phyloP scores from a whole-genome alignment of 176 grass and related monocot genomes.

The Avena atlantica region DNA sequence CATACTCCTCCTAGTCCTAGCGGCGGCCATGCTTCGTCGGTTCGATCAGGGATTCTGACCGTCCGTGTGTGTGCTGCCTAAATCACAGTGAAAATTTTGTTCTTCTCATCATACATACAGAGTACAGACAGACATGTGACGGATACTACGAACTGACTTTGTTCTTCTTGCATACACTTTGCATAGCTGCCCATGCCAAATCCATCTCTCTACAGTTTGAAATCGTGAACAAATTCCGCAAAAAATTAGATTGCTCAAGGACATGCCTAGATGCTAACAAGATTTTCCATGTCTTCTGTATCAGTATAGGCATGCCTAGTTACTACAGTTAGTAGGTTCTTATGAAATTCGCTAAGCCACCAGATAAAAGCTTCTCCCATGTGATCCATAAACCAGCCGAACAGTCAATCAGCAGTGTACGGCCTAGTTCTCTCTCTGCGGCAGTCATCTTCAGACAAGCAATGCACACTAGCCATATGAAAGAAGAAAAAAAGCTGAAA shows the following conservation, averaged over 20 bases:
- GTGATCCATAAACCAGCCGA: slow-evolving; percentile 10
- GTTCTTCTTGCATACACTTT: neutral
- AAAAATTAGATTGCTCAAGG: neutral
- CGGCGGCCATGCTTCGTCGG: neutral
- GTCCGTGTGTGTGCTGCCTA: neutral
- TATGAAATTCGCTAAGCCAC: neutral
- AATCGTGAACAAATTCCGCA: too few species aligned
- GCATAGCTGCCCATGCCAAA: neutral
- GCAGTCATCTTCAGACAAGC: slow-evolving; percentile 19
- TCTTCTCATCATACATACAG: neutral
- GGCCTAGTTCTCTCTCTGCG: neutral
- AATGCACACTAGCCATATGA: slow-evolving; percentile 18
- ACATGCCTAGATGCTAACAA: neutral
- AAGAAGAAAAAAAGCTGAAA: neutral
- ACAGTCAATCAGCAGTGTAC: slow-evolving; percentile 3
- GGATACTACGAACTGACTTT: too few species aligned
- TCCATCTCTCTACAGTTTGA: neutral
- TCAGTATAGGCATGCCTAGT: neutral
- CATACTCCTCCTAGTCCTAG: neutral
- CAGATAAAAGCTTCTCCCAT: slow-evolving; percentile 34
- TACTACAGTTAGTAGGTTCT: neutral
- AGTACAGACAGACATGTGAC: too few species aligned
- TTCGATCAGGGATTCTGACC: neutral
- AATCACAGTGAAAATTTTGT: neutral
- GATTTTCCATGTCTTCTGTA: slow-evolving; percentile 4